Evolutionary conservation across 176 grass and related monocot genomes (phyloP).

Genomic region (Poa pratensis): DNA sequence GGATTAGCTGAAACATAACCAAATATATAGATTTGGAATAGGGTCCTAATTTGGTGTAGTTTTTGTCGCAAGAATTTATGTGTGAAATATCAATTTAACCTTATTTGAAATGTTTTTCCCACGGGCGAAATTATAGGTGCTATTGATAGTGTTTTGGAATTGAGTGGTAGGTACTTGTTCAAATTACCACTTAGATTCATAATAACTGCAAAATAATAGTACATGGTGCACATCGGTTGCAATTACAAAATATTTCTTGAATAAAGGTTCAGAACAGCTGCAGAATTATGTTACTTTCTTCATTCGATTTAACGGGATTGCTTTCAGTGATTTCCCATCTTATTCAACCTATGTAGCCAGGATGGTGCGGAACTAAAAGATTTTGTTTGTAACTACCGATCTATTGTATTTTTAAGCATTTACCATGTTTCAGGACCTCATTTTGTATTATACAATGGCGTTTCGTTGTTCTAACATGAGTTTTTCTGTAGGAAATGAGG

Average conservation of each 20-base stretch:
- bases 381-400: not conserved
- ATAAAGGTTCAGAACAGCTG: not conserved
- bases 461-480: slow-evolving; percentile 13
- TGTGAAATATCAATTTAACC: slow-evolving; percentile 1
- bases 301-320: not conserved
- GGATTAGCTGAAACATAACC: not conserved
- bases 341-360: not conserved
- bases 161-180: not conserved
- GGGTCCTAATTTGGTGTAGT: not conserved
- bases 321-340: not conserved
- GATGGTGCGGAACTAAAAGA: not conserved
- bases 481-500: slow-evolving; percentile 76
- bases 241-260: not conserved
- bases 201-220: not conserved
- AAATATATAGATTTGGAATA: not conserved
- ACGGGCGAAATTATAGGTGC: not conserved
- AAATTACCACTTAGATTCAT: slow-evolving; percentile 9
- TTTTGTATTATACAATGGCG: slow-evolving; percentile 19
- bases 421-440: not conserved
- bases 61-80: not conserved
- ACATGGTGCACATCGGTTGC: not conserved
- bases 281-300: slow-evolving; percentile 1
- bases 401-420: slow-evolving; percentile 23
- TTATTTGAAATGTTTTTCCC: not conserved
- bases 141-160: not conserved